Evolutionary conservation across 2,329 filamentous ascomycete species (phyloP), one percentile per base, ranked within the genome.

Genomic region (Eutypa lata): DNA sequence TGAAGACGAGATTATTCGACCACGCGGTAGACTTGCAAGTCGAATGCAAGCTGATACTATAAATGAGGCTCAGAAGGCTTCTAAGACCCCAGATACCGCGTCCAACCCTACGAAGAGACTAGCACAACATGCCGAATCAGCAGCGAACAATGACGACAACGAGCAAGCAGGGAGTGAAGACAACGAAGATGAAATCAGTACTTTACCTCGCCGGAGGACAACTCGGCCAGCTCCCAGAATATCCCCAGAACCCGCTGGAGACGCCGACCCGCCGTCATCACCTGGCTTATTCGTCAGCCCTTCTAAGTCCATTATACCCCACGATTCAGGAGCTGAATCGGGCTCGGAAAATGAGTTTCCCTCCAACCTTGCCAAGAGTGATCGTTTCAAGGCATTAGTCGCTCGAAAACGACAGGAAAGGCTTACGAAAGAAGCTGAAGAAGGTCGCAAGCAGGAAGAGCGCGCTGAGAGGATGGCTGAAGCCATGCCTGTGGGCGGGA

Each of bases 371-470:
- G 57, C 70, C 50, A 73, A 79, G 55, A 80, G 83, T 47, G 76
- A 81, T 40, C 83, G 87, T 5, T 86, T 96, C 63, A 76, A 84
- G 55, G 88, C 87, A 7, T 80, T 95, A 0, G 81, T 94, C 11
- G 84, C 84, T 45, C 82, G 84, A 61, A 94, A 93, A 65, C 82
- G 86, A 48, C 80, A 86, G 56, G 87, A 94, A 65, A 81, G 87
- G 7, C 73, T 86, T 35, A 87, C 82, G 3, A 83, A 78, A 49
- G 87, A 94, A 62, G 83, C 81, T 19, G 78, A 80, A 55, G 76
- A 80, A 53, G 78, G 77, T 49, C 74, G 72, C 33, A 76, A 78
- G 57, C 71, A 71, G 19, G 72, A 73, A 19, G 79, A 79, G 56
- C 73, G 73, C 42, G 68, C 70, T n/a, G 70, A 70, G 33, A 67